Evolutionary conservation across 768 basidiomycete species (phyloP).

Genomic region (Suillus brevipes): DNA sequence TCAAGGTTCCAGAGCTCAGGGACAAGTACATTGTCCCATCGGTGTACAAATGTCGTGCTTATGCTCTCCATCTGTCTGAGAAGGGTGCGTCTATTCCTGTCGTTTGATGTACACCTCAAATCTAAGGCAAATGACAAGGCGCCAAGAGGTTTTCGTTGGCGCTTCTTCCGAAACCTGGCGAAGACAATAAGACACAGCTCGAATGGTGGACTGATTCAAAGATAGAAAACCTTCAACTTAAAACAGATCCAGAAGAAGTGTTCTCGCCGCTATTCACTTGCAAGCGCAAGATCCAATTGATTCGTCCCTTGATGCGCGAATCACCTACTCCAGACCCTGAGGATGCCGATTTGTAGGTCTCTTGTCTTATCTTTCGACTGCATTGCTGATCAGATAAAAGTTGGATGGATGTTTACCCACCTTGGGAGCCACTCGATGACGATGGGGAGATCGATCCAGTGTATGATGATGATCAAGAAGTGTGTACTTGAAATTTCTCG

Average conservation of each 20-base stretch:
- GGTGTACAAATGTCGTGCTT: constrained; percentile 33
- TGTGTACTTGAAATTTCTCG: neutral
- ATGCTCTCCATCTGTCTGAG: constrained; percentile 32
- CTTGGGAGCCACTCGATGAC: constrained; percentile 28
- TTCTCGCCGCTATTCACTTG: constrained; percentile 29
- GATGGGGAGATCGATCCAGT: constrained; percentile 27
- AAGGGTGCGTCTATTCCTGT: constrained; percentile 17
- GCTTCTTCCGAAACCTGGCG: constrained; percentile 12
- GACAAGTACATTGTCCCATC: constrained; percentile 36
- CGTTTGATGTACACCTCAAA: neutral
- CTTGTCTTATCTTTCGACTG: neutral
- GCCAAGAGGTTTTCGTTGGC: constrained; percentile 28
- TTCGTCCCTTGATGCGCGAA: constrained; percentile 17
- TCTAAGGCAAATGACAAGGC: constrained; percentile 13
- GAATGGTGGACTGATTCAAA: constrained; percentile 26
- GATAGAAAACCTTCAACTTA: constrained; percentile 19
- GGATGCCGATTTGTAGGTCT: constrained; percentile 22
- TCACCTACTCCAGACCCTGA: constrained; percentile 12
- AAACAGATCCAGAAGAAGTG: constrained; percentile 16
- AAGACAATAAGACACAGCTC: constrained; percentile 11
- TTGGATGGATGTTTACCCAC: constrained; percentile 20
- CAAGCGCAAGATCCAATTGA: constrained; percentile 16
- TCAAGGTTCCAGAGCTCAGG: constrained; percentile 25
- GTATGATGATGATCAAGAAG: neutral
- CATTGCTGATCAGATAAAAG: constrained; percentile 10